A percentile compares a stretch with the other conserved stretches of the same genome.
Evolutionary conservation across 805 yeast species (phyloP).

Genomic region (Tetrapisispora arboricola): DNA sequence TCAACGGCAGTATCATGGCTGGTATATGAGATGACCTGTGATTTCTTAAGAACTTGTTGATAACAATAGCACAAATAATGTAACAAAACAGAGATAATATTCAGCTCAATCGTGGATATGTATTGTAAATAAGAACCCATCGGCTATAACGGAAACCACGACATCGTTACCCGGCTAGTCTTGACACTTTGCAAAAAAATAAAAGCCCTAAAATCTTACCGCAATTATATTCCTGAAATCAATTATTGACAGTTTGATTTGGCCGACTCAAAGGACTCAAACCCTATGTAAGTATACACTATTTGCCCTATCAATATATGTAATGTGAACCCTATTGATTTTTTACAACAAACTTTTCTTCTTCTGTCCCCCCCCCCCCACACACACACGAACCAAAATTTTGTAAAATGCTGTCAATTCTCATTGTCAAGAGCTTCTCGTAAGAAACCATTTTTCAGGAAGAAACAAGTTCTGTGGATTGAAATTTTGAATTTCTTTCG

Average conservation of each 20-base stretch:
- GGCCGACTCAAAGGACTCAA: too few species aligned
- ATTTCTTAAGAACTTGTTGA: slow-evolving; percentile 11
- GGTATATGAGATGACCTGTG: slow-evolving; percentile 59
- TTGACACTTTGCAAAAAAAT: not conserved
- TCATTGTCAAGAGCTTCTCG: too few species aligned
- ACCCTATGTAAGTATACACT: not conserved
- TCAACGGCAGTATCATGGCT: slow-evolving; percentile 96
- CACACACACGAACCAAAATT: too few species aligned
- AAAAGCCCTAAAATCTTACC: not conserved
- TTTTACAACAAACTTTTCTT: too few species aligned
- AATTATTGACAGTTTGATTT: too few species aligned
- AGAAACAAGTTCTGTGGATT: too few species aligned
- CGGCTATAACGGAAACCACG: not conserved
- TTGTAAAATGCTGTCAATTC: too few species aligned
- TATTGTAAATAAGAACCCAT: not conserved
- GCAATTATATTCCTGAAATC: too few species aligned
- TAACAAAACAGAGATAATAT: not conserved
- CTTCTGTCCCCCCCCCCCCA: too few species aligned
- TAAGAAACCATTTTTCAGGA: too few species aligned
- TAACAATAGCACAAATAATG: not conserved
- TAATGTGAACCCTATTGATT: not conserved
- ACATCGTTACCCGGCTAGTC: not conserved
- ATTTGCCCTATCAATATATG: not conserved
- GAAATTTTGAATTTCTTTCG: too few species aligned
- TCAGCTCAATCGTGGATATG: not conserved